Evolutionary conservation across 1,284 basidiomycete genomes (phyloP).

Genomic region (Boletus semigastroideus): DNA sequence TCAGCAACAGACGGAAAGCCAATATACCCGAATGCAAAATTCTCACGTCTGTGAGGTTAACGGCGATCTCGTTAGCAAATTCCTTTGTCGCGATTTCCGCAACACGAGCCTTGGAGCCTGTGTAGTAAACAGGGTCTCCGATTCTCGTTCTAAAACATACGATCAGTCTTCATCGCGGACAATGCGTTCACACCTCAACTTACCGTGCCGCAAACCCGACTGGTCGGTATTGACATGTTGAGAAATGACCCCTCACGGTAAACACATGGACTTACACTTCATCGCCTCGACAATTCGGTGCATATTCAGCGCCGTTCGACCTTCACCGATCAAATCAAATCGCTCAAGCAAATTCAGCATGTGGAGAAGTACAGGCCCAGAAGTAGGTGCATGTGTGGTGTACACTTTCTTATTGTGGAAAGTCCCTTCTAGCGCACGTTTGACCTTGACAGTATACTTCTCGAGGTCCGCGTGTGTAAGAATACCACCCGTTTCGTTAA

Average conservation of each 20-base stretch:
- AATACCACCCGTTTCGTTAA: constrained; percentile 74
- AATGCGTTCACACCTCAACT: constrained; percentile 4
- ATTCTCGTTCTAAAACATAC: constrained; percentile 63
- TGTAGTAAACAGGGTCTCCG: constrained; percentile 67
- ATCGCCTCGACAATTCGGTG: constrained; percentile 77
- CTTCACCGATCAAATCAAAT: constrained; percentile 53
- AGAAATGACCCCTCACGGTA: constrained; percentile 11
- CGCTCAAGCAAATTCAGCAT: constrained; percentile 79
- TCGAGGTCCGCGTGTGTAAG: constrained; percentile 70
- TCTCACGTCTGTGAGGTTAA: constrained; percentile 79
- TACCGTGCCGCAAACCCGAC: constrained; percentile 75
- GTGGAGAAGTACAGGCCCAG: constrained; percentile 76
- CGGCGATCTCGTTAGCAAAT: constrained; percentile 61
- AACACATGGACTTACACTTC: constrained; percentile 54
- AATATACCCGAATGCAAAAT: neutral
- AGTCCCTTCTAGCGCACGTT: constrained; percentile 71
- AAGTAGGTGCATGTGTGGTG: constrained; percentile 81
- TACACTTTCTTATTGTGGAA: constrained; percentile 82
- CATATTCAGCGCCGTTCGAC: constrained; percentile 54
- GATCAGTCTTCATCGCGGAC: constrained; percentile 11
- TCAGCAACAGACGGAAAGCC: constrained; percentile 8
- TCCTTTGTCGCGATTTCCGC: constrained; percentile 69
- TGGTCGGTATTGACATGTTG: constrained; percentile 21
- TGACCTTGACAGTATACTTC: constrained; percentile 70
- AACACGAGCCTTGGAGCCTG: constrained; percentile 56